Evolutionary conservation across 2,329 filamentous ascomycete species (phyloP).

Genomic region (Fusarium sp.): DNA sequence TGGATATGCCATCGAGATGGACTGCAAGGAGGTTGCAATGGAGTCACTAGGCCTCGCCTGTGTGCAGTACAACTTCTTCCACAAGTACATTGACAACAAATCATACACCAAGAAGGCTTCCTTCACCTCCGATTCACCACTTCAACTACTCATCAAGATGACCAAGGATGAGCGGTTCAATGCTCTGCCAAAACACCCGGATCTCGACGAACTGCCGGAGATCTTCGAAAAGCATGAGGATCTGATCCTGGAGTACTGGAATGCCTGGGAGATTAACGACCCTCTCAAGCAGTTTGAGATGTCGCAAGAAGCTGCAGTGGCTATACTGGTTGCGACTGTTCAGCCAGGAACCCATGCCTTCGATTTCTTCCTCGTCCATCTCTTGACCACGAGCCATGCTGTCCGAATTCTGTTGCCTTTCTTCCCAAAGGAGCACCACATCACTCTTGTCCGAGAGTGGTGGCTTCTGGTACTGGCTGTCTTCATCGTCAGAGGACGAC

Average conservation of each 20-base stretch:
- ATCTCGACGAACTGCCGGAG: slow-evolving; percentile 71
- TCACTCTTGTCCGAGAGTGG: slow-evolving; percentile 84
- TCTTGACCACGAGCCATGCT: slow-evolving; percentile 88
- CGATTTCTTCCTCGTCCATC: slow-evolving; percentile 85
- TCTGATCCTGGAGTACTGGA: slow-evolving; percentile 88
- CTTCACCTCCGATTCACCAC: slow-evolving; percentile 70
- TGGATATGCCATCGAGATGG: slow-evolving; percentile 91
- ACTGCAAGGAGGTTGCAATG: slow-evolving; percentile 86
- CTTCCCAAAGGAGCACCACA: slow-evolving; percentile 78
- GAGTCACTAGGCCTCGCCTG: slow-evolving; percentile 82
- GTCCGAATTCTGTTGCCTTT: slow-evolving; percentile 86
- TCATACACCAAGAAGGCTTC: slow-evolving; percentile 75
- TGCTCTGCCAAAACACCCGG: slow-evolving; percentile 69
- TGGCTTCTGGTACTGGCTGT: slow-evolving; percentile 85
- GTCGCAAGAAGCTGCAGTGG: slow-evolving; percentile 72
- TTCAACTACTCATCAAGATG: slow-evolving; percentile 79
- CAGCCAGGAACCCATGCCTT: slow-evolving; percentile 71
- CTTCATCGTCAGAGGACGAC: slow-evolving; percentile 81
- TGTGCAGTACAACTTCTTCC: slow-evolving; percentile 68
- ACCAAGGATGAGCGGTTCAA: slow-evolving; percentile 77
- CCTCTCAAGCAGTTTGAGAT: slow-evolving; percentile 80
- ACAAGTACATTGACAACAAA: slow-evolving; percentile 78
- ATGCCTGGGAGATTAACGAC: slow-evolving; percentile 80
- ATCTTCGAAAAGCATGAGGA: slow-evolving; percentile 78
- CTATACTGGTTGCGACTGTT: slow-evolving; percentile 72